Percentiles rank a stretch among this genome's conserved stretches.
Evolutionary conservation across 1,284 basidiomycete genomes (phyloP).

Genomic region (Heterobasidion parviporum): DNA sequence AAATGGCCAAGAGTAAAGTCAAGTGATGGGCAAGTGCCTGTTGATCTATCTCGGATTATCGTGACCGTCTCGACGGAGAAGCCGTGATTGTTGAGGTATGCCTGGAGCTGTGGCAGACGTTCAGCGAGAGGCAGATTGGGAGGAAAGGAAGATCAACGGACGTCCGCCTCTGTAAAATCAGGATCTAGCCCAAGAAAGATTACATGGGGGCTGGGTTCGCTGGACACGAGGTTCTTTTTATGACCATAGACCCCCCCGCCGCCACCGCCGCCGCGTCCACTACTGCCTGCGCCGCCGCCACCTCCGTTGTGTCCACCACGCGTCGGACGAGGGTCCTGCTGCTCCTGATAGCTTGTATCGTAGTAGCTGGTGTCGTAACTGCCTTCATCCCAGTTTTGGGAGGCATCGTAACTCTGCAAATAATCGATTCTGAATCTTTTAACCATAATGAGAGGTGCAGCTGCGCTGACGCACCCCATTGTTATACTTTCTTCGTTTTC

Average conservation of each 20-base stretch:
- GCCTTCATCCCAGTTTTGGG: constrained; percentile 35
- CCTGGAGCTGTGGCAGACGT: constrained; percentile 54
- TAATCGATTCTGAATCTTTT: constrained; percentile 1
- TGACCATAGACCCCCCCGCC: constrained; percentile 32
- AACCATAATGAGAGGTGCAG: not conserved
- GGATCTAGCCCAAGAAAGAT: constrained; percentile 88
- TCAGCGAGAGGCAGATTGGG: constrained; percentile 26
- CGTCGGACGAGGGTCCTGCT: constrained; percentile 1
- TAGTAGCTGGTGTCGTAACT: constrained; percentile 26
- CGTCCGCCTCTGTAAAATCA: constrained; percentile 85
- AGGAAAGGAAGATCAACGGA: constrained; percentile 62
- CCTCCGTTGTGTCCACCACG: constrained; percentile 26
- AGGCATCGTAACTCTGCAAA: constrained; percentile 40
- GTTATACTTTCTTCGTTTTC: constrained; percentile 72
- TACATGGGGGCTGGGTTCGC: constrained; percentile 80
- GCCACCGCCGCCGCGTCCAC: constrained; percentile 31
- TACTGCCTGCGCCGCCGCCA: constrained; percentile 29
- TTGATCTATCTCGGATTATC: constrained; percentile 88
- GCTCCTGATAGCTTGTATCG: constrained; percentile 3
- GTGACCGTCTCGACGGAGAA: constrained; percentile 78
- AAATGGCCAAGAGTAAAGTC: constrained; percentile 45
- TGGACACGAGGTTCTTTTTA: constrained; percentile 69
- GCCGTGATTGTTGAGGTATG: constrained; percentile 65
- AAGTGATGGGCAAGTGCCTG: constrained; percentile 86
- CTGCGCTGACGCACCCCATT: constrained; percentile 47